phyloP scores from a whole-genome alignment of 805 yeast species.

The Suhomyces canberraensis region DNA sequence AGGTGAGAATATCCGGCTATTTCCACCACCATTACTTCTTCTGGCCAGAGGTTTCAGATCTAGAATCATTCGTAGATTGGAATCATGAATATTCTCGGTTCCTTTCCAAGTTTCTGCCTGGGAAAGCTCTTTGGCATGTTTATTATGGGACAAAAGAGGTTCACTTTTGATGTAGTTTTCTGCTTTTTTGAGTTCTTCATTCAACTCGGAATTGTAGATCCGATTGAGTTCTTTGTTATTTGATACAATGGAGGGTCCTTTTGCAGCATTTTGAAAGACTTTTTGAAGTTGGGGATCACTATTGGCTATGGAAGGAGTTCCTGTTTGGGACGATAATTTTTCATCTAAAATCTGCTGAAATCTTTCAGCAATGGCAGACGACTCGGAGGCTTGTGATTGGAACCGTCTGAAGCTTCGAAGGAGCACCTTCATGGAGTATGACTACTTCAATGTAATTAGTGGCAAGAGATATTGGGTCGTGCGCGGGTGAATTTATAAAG shows the following conservation, averaged over 20 bases:
- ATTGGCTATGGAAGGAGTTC: slow-evolving; percentile 13
- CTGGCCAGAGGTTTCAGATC: slow-evolving; percentile 40
- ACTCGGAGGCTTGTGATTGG: slow-evolving; percentile 12
- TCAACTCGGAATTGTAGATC: slow-evolving; percentile 10
- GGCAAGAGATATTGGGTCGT: too few species aligned
- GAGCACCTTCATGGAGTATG: too few species aligned
- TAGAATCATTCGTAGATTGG: slow-evolving; percentile 51
- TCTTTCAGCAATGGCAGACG: slow-evolving; percentile 28
- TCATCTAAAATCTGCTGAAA: slow-evolving; percentile 33
- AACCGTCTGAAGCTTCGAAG: not conserved
- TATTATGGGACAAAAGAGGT: slow-evolving; percentile 21
- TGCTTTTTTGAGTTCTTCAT: slow-evolving; percentile 5
- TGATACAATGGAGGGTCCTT: slow-evolving; percentile 14
- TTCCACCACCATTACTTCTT: too few species aligned
- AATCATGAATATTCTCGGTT: slow-evolving; percentile 43
- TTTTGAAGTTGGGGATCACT: slow-evolving; percentile 17
- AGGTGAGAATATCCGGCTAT: slow-evolving; percentile 16
- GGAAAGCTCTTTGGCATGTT: slow-evolving; percentile 35
- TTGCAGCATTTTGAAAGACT: slow-evolving; percentile 9
- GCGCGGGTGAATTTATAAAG: too few species aligned
- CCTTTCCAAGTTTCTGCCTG: slow-evolving; percentile 59
- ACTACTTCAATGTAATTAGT: too few species aligned
- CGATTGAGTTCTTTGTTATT: slow-evolving; percentile 16
- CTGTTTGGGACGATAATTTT: slow-evolving; percentile 16
- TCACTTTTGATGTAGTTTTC: slow-evolving; percentile 30